Percentiles rank a stretch among this genome's conserved stretches.
Evolutionary conservation across 345 rosid genomes (phyloP).

Genomic region (Salix koriyanagi): DNA sequence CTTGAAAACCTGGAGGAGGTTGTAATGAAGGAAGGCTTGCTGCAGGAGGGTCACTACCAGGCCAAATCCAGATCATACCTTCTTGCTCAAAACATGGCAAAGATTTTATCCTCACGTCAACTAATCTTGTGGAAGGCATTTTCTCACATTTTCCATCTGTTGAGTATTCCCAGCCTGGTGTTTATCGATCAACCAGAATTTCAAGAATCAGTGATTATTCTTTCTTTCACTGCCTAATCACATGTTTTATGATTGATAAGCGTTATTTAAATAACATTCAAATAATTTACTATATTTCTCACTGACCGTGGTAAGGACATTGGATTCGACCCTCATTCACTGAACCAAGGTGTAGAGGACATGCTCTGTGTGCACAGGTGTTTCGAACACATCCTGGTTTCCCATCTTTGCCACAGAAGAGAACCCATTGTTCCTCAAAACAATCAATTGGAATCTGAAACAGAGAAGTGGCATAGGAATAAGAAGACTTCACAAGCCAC

Average conservation of each 20-base stretch:
- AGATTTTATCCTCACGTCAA: conserved; percentile 66
- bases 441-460: conserved; percentile 88
- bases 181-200: conserved; percentile 8
- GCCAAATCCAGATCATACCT: conserved; percentile 99
- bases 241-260: background rate
- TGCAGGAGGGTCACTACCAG: conserved; percentile 76
- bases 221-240: background rate
- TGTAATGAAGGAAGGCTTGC: conserved; percentile 65
- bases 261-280: background rate
- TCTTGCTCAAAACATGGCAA: conserved; percentile 89
- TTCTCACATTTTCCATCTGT: conserved; percentile 92
- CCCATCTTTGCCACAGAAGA: conserved; percentile 89
- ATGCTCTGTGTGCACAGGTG: conserved; percentile 96
- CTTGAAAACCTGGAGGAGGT: conserved; percentile 83
- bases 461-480: background rate
- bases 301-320: conserved; percentile 98
- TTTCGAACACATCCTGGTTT: conserved; percentile 90
- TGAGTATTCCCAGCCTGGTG: conserved; percentile 92
- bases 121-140: conserved; percentile 84
- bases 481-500: background rate
- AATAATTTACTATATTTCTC: conserved; percentile 1
- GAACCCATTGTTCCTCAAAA: conserved; percentile 93
- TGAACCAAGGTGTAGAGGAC: conserved; percentile 95
- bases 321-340: conserved; percentile 89
- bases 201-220: conserved; percentile 8